Conservation (phyloP, 2,329 filamentous ascomycete genomes). For the Penicillium hordei region DNA sequence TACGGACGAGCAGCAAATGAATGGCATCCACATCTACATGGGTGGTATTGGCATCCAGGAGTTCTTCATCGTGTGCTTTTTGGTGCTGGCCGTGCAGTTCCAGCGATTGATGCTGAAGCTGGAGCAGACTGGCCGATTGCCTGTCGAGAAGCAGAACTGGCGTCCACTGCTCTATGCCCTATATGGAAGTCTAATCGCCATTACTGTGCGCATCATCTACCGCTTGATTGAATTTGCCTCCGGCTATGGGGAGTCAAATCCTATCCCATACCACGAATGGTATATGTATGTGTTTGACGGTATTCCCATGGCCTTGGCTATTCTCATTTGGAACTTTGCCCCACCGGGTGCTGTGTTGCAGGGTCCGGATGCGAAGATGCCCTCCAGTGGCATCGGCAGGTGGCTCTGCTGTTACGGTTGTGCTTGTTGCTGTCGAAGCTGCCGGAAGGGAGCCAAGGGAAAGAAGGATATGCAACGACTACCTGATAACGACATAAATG, state of each 20-base stretch:
- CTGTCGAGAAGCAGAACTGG: neutral
- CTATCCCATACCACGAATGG: constrained; percentile 41
- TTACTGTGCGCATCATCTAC: constrained; percentile 57
- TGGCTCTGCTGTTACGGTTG: constrained; percentile 2
- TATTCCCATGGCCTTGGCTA: constrained; percentile 41
- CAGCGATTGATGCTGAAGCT: constrained; percentile 44
- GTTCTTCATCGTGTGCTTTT: constrained; percentile 52
- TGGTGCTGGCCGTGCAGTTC: constrained; percentile 51
- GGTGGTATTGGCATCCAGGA: constrained; percentile 52
- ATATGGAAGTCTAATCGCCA: constrained; percentile 52
- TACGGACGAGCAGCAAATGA: constrained; percentile 1
- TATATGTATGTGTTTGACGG: constrained; percentile 44
- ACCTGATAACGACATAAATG: neutral
- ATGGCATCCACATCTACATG: constrained; percentile 31
- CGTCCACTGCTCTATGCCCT: constrained; percentile 30
- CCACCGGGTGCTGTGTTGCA: constrained; percentile 2
- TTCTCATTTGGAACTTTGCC: constrained; percentile 29
- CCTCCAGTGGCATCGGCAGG: constrained; percentile 3
- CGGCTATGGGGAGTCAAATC: constrained; percentile 33
- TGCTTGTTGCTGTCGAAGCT: constrained; percentile 5
- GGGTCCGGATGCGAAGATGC: constrained; percentile 1
- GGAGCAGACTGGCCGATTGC: constrained; percentile 5
- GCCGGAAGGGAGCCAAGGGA: neutral
- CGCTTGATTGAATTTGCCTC: constrained; percentile 61
- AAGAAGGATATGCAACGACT: constrained; percentile 4